A percentile compares a stretch with the other conserved stretches of the same genome.
These are phyloP conservation scores for Colletotrichum somersetense DNA, from an alignment of 2,329 filamentous ascomycete genomes.

Conservation along the genomic window DNA sequence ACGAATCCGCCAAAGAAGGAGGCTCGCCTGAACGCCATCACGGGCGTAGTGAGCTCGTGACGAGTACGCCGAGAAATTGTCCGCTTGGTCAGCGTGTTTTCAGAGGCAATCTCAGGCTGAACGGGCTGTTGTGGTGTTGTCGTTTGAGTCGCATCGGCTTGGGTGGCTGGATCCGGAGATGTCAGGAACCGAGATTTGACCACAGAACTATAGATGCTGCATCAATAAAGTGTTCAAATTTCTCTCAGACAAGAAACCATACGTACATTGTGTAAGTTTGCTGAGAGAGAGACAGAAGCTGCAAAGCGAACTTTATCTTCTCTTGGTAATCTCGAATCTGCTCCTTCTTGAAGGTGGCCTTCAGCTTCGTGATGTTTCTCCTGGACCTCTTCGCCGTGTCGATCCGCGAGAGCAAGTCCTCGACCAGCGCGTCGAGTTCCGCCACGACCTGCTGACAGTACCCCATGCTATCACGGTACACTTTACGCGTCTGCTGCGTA, in stretches of 20 bases:
- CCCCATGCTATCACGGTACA: neutral
- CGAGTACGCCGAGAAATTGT: accelerated
- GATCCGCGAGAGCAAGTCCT: slow-evolving; percentile 13
- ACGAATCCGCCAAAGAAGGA: slow-evolving; percentile 23
- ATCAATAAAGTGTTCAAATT: neutral
- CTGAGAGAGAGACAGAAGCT: slow-evolving; percentile 4
- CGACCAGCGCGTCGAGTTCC: neutral
- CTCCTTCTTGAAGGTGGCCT: slow-evolving; percentile 29
- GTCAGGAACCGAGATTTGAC: neutral
- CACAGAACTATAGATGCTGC: neutral
- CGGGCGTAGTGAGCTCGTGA: neutral
- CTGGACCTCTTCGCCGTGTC: neutral
- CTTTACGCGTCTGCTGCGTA: neutral
- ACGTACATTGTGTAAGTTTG: slow-evolving; percentile 10
- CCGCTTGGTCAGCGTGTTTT: neutral
- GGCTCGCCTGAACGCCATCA: neutral
- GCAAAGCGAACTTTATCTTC: slow-evolving; percentile 16
- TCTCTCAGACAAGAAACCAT: accelerated
- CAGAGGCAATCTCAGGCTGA: accelerated
- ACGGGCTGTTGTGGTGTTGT: too few relatives aligned
- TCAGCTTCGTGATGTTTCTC: slow-evolving; percentile 26
- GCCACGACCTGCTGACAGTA: slow-evolving; percentile 15
- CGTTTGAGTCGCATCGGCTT: neutral
- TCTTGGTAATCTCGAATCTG: slow-evolving; percentile 1
- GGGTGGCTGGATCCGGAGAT: neutral